phyloP scores from a whole-genome alignment of 495 filamentous ascomycete genomes.

The Parachaetomium inaequale region DNA sequence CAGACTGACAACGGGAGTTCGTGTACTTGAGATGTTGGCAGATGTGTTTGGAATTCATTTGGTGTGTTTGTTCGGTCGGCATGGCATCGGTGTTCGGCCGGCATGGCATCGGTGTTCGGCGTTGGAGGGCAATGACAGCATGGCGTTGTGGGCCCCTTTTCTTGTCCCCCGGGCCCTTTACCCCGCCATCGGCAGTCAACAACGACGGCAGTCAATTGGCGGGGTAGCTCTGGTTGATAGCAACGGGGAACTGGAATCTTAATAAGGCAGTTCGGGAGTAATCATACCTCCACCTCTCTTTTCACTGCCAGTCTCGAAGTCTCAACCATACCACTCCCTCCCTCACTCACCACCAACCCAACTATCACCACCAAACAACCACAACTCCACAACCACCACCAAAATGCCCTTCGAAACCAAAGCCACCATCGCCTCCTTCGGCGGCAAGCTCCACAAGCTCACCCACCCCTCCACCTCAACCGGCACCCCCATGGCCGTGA shows the following conservation, averaged over 20 bases:
- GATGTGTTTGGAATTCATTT: neutral
- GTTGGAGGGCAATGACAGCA: slow-evolving; percentile 16
- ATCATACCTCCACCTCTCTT: neutral
- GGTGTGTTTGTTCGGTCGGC: too few species aligned
- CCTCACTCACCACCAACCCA: neutral
- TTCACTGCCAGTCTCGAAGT: neutral
- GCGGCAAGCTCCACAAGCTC: slow-evolving; percentile 92
- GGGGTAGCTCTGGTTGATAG: neutral
- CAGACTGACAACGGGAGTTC: slow-evolving; percentile 9
- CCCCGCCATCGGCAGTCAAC: slow-evolving; percentile 21
- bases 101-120: slow-evolving; percentile 19
- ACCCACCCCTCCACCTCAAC: slow-evolving; percentile 72
- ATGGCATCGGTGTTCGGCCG: neutral
- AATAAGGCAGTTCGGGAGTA: neutral
- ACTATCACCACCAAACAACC: neutral
- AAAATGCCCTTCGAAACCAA: slow-evolving; percentile 80
- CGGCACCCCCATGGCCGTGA: slow-evolving; percentile 65
- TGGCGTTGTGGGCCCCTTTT: neutral
- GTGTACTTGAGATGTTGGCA: neutral
- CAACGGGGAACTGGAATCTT: neutral
- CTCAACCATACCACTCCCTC: neutral
- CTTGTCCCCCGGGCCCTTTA: neutral
- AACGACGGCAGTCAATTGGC: slow-evolving; percentile 4
- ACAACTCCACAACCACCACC: neutral
- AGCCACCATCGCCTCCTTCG: slow-evolving; percentile 86